phyloP scores from a whole-genome alignment of 176 grass and related monocot genomes.

The Zoysia pacifica region DNA sequence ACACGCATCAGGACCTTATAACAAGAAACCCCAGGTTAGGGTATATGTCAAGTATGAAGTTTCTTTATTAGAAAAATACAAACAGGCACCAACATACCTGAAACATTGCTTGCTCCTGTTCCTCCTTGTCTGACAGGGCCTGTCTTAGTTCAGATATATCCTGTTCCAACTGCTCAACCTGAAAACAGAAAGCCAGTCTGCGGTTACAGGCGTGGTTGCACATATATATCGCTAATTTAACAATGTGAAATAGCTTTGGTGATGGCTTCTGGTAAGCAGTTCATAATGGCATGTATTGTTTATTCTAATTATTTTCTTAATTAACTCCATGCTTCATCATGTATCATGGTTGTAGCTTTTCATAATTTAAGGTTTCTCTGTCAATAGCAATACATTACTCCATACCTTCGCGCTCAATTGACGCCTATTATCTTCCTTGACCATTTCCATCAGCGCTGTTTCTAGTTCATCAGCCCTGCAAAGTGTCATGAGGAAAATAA shows the following conservation, averaged over 20 bases:
- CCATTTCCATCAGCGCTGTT: constrained; percentile 99
- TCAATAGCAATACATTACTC: constrained; percentile 20
- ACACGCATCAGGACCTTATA: constrained; percentile 88
- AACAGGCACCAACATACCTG: constrained; percentile 49
- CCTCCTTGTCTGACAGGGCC: constrained; percentile 80
- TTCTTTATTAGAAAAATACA: constrained; percentile 8
- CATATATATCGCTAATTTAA: not conserved
- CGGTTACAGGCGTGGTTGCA: not conserved
- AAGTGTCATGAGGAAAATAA: constrained; percentile 23
- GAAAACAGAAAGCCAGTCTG: constrained; percentile 28
- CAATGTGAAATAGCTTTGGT: not conserved
- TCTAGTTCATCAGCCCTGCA: constrained; percentile 96
- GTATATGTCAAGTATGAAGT: constrained; percentile 10
- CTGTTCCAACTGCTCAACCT: constrained; percentile 95
- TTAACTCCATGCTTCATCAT: not conserved
- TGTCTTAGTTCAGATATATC: constrained; percentile 78
- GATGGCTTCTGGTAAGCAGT: not conserved
- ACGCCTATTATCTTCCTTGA: constrained; percentile 93
- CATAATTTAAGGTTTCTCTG: constrained; percentile 14
- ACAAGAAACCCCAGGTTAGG: constrained; percentile 36
- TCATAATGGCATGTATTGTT: not conserved
- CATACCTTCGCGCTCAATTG: constrained; percentile 93
- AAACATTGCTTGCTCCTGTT: constrained; percentile 97
- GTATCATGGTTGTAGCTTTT: not conserved
- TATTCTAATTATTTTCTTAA: constrained; percentile 14